Base-by-base conservation (phyloP, 768 basidiomycete genomes). In the Amanita jacksonii region DNA sequence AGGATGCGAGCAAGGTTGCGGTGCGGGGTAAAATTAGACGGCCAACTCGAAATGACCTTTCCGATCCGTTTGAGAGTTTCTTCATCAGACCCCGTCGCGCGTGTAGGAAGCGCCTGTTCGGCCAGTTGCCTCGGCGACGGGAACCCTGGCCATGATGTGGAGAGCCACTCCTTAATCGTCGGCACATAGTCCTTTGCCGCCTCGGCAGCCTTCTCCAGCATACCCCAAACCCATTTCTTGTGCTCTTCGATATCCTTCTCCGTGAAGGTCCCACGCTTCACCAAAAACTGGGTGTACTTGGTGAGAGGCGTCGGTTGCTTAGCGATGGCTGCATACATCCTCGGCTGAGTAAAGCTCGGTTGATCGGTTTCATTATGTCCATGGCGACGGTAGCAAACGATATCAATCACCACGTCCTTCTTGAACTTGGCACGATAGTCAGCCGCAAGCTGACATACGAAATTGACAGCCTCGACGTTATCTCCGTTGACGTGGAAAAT, bases 361-460 rank as follows among this genome's bases (percentile, higher is more conserved):
- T 99, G 96, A 59, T 99, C 96, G 8, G 92, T 97, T 65, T 99
- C 96, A 63, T 99, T 99, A 68, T 99, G 96, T n/a, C 96, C 96
- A 59, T 98, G 81, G 43, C 92, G 90, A 51, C 96, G 87, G 70
- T 97, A 99, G 68, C 96, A 99, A 46, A 99, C 93, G 46, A 99
- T 90, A 63, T 99, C 94, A 49, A 99, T 68, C 56, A 99, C 94
- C 50, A 99, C 94, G 60, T 99, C 96, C 70, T 88, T 93, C 76
- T 94, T 96, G 76, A 82, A 99, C 66, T 91, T 94, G 52, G 94
- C 92, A 39, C 94, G 83, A 67, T 90, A 99, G 62, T 99, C 94
- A 23, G 94, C 94, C 20, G 94, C 96, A 45, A 99, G 81, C 57
- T 94, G 92, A 66, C 90, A 94, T 31, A 99, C 94, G 58, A 93